Percentiles rank a stretch among this genome's conserved stretches.
Conservation (phyloP, 805 yeast species). For the Yarrowia divulgata region DNA sequence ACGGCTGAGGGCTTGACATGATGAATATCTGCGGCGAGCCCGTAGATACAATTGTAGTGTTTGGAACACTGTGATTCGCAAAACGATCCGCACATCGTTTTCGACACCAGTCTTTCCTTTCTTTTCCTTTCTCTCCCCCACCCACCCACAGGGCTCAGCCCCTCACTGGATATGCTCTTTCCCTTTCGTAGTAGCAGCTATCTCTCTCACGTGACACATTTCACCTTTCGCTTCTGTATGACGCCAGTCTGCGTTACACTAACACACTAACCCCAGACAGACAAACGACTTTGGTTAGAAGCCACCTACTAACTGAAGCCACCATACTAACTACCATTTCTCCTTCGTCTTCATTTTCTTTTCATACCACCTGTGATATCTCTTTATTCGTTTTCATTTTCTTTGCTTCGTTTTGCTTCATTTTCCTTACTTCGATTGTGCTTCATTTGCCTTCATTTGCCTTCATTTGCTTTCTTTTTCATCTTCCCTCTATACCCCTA, state of each 20-base stretch:
- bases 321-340: background rate
- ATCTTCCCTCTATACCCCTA: background rate
- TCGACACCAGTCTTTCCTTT: background rate
- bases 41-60: conserved; percentile 22
- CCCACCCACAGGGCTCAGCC: too few species aligned
- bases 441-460: background rate
- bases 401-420: background rate
- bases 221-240: background rate
- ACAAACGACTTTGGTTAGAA: background rate
- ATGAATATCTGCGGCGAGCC: conserved; percentile 18
- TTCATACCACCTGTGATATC: background rate
- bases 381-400: background rate
- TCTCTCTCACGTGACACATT: background rate
- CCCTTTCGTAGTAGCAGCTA: background rate
- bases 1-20: conserved; percentile 13
- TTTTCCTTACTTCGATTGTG: background rate
- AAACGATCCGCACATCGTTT: conserved; percentile 7
- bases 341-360: background rate
- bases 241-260: conserved; percentile 25
- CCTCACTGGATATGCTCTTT: background rate
- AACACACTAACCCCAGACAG: conserved; percentile 8
- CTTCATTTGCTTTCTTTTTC: background rate
- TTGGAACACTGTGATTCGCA: background rate
- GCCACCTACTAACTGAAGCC: conserved; percentile 1
- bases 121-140: background rate